Evolutionary conservation across 345 rosid species (phyloP).

Genomic region (Brassica incana): DNA sequence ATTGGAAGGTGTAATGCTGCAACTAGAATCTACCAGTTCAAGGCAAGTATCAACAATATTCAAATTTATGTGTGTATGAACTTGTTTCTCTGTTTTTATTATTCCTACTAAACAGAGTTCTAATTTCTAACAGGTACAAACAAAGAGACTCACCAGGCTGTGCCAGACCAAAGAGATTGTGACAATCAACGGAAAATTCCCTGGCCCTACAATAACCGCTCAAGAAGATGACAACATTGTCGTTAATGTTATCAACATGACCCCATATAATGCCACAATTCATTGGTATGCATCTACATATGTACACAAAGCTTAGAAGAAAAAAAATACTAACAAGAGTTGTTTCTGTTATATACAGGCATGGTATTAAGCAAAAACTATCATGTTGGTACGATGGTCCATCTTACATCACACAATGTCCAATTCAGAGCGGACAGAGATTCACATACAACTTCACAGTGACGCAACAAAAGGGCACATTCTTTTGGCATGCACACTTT

Average conservation of each 20-base stretch:
- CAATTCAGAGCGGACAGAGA: constrained; percentile 69
- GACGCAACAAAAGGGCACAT: constrained; percentile 72
- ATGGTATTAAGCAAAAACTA: constrained; percentile 75
- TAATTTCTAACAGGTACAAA: constrained; percentile 51
- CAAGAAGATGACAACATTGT: constrained; percentile 72
- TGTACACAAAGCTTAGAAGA: background rate
- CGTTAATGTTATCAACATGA: constrained; percentile 65
- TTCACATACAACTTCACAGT: constrained; percentile 74
- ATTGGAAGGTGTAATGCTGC: constrained; percentile 46
- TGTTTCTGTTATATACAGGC: constrained; percentile 47
- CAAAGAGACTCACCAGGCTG: constrained; percentile 54
- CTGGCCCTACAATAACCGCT: constrained; percentile 75
- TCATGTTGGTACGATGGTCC: constrained; percentile 95
- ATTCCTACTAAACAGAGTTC: constrained; percentile 17
- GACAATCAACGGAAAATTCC: constrained; percentile 63
- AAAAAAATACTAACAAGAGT: background rate
- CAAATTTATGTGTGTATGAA: background rate
- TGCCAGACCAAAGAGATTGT: constrained; percentile 68
- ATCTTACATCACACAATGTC: constrained; percentile 86
- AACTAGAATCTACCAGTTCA: constrained; percentile 74
- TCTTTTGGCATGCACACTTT: constrained; percentile 86
- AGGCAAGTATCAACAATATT: constrained; percentile 51
- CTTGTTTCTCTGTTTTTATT: background rate
- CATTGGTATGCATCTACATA: constrained; percentile 56
- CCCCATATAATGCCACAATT: constrained; percentile 75